These are phyloP conservation scores for Coemansia guatemalensis DNA, from an alignment of 192 early-diverging fungal genomes.

Conservation along the genomic window DNA sequence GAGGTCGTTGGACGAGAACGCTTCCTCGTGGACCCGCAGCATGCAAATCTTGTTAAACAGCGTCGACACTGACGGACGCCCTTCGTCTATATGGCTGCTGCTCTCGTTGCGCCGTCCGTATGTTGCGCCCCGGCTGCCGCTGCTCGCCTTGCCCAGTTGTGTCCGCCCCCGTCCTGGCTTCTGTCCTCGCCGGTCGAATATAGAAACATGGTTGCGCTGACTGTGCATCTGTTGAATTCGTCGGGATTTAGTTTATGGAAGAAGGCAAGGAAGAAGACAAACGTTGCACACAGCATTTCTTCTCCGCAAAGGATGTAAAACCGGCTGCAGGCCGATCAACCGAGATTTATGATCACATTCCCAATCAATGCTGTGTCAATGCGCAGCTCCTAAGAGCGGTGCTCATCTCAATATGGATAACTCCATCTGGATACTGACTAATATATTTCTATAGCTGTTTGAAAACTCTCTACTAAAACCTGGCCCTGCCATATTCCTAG, in stretches of 20 bases:
- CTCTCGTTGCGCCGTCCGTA: slow-evolving; percentile 5
- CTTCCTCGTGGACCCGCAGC: slow-evolving; percentile 44
- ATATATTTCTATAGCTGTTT: too few species aligned
- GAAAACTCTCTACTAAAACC: too few species aligned
- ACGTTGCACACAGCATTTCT: too few species aligned
- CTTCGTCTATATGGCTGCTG: slow-evolving; percentile 26
- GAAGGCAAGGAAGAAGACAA: background rate
- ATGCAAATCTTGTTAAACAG: slow-evolving; percentile 45
- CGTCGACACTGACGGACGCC: slow-evolving; percentile 3
- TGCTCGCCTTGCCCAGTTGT: slow-evolving; percentile 21
- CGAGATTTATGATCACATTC: too few species aligned
- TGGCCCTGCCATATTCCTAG: background rate
- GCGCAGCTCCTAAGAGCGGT: too few species aligned
- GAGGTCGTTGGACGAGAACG: slow-evolving; percentile 37
- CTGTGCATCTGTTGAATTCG: slow-evolving; percentile 7
- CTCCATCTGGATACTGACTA: too few species aligned
- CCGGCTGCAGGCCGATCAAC: too few species aligned
- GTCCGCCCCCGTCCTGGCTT: slow-evolving; percentile 22
- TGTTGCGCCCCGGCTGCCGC: slow-evolving; percentile 2
- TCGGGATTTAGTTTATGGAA: slow-evolving; percentile 16
- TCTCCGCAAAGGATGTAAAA: too few species aligned
- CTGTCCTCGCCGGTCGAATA: slow-evolving; percentile 42
- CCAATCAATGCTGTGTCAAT: too few species aligned
- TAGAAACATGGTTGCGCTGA: slow-evolving; percentile 29
- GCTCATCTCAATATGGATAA: too few species aligned